Evolutionary conservation across 2,329 filamentous ascomycete species (phyloP), one percentile per base, ranked within the genome.

Genomic region (Botrytis pseudocinerea): DNA sequence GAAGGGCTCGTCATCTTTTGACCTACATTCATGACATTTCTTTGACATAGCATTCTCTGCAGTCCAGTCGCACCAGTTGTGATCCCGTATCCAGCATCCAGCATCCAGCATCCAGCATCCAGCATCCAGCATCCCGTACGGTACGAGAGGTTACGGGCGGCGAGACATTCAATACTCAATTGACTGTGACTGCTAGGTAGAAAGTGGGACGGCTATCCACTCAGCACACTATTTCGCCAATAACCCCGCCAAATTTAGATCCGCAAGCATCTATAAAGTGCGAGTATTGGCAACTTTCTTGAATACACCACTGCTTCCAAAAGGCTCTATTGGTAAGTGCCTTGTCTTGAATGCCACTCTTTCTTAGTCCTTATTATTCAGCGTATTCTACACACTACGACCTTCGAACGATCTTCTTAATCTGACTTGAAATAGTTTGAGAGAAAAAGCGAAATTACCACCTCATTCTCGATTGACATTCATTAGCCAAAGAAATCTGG

Each of bases 351-450:
- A 68, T 42, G 46, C 54, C 38, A 54, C 46, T 25, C 38, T 35
- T 6, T 28, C 61, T n/a, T 54, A 4, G 1, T 66, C 14, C 16
- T 28, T 25, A 28, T 54, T 25, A 20, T 40, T 40, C 46, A n/a
- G 25, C 64, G 12, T n/a, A 16, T 40, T 28, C 16, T 18, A 28
- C 25, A 9, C 12, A 40, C 64, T 28, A 68, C 22, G 14, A 28
- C 16, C n/a, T 40, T 54, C 10, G 3, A 9, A 10, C 12, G 1
- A 57, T 16, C 35, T 42, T 57, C 51, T 57, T 25, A 18, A 57
- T 57, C 48, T 69, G 48, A 57, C 65, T 69, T 57, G 18, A 69
- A 54, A 42, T 32, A 69, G 48, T 20, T 57, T 16, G 35, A 68
- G n/a, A 18, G 28, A 32, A 57, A 57, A 7, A 57, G 65, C 9